Evolutionary conservation across 1,284 basidiomycete genomes (phyloP).

Genomic region (Ganoderma sinense): DNA sequence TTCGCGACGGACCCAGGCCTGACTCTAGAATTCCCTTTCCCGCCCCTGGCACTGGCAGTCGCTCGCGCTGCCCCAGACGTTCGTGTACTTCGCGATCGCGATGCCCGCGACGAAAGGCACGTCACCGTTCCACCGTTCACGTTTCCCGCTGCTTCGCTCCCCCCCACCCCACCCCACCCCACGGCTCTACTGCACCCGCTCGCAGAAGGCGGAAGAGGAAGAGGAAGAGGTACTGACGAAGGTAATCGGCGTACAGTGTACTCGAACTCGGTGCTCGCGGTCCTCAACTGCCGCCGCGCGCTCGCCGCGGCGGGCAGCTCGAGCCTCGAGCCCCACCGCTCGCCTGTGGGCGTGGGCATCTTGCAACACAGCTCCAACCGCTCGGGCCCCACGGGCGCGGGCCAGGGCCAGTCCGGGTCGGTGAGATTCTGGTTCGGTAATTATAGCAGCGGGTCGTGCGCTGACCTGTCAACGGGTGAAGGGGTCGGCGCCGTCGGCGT

Average conservation of each 20-base stretch:
- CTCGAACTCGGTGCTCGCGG: conserved; percentile 11
- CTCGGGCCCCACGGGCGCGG: background rate
- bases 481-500: background rate
- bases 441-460: background rate
- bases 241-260: background rate
- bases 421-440: background rate
- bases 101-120: conserved; percentile 5
- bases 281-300: conserved; percentile 7
- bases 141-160: background rate
- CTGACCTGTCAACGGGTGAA: background rate
- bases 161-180: too few species aligned
- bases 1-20: background rate
- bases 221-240: background rate
- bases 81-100: conserved; percentile 8
- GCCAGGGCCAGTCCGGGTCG: background rate
- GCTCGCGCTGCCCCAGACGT: background rate
- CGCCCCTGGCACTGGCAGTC: background rate
- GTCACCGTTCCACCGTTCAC: background rate
- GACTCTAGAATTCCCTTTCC: background rate
- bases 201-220: background rate
- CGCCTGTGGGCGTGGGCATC: background rate
- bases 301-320: background rate
- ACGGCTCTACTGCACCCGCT: background rate
- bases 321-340: background rate
- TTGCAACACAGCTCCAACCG: background rate